A percentile compares a stretch with the other conserved stretches of the same genome.
Evolutionary conservation across 352 stramenopile genomes (phyloP).

Genomic region (Globisporangium radiosum): DNA sequence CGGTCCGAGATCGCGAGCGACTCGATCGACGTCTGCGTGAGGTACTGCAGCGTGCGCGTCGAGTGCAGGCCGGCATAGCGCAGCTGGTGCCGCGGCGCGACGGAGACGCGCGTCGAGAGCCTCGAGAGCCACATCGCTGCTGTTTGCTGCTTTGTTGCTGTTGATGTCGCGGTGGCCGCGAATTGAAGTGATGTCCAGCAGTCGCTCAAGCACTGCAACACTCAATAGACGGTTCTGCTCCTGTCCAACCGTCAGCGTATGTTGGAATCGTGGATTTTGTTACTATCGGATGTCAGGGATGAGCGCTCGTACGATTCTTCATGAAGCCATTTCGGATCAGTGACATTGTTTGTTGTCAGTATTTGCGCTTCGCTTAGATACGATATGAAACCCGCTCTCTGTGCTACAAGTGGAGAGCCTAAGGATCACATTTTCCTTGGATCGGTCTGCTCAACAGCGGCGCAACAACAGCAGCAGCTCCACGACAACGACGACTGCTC

Average conservation of each 20-base stretch:
- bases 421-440: too few relatives aligned
- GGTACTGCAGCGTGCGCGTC: slow-evolving; percentile 14
- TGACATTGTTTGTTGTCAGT: neutral
- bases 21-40: slow-evolving; percentile 47
- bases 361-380: too few relatives aligned
- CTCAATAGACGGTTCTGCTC: neutral
- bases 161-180: neutral
- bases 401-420: too few relatives aligned
- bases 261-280: neutral
- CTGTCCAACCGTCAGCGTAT: neutral
- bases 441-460: too few relatives aligned
- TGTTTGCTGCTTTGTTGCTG: neutral
- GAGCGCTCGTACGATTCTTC: neutral
- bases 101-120: slow-evolving; percentile 2
- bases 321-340: neutral
- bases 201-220: too few relatives aligned
- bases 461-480: too few relatives aligned
- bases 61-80: slow-evolving; percentile 9
- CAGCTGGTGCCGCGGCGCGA: slow-evolving; percentile 2
- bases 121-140: slow-evolving; percentile 11
- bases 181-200: too few relatives aligned
- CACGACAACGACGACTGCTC: too few relatives aligned
- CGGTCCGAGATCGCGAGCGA: slow-evolving; percentile 49
- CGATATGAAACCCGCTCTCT: too few relatives aligned
- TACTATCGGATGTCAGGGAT: neutral